Evolutionary conservation across 2,329 filamentous ascomycete genomes (phyloP).

Genomic region (Metarhizium album): DNA sequence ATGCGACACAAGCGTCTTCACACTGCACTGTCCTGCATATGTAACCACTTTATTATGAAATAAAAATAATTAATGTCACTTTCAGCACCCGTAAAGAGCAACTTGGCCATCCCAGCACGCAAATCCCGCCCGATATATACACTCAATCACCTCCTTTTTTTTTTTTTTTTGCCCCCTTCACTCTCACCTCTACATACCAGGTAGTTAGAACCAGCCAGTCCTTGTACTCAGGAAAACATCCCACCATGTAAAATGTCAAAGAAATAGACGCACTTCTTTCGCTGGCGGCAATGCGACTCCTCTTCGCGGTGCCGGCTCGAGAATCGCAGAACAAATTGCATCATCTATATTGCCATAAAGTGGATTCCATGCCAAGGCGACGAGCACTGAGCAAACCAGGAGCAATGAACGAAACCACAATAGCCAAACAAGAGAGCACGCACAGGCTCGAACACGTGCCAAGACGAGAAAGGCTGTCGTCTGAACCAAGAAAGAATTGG

Average conservation of each 20-base stretch:
- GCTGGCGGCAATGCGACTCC: background rate
- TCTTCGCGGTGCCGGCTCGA: background rate
- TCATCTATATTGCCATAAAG: background rate
- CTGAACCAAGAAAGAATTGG: background rate
- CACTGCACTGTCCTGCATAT: too few species aligned
- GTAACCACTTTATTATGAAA: too few species aligned
- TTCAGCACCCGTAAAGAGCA: background rate
- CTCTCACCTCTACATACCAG: background rate
- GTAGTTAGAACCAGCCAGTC: background rate
- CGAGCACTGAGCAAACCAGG: background rate
- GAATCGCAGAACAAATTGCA: background rate
- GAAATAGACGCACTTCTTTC: background rate
- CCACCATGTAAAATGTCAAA: background rate
- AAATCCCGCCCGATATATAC: background rate
- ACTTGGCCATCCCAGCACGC: background rate
- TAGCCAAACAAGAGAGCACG: background rate
- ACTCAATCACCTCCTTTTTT: background rate
- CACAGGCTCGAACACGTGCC: background rate
- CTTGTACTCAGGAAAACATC: background rate
- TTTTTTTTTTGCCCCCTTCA: background rate
- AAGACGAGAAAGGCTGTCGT: background rate
- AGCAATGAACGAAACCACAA: background rate
- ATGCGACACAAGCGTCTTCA: too few species aligned
- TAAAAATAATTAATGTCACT: background rate
- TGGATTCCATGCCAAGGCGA: background rate